Conservation (phyloP, 1,139 yeast species). For the Zygoascus meyerae region DNA sequence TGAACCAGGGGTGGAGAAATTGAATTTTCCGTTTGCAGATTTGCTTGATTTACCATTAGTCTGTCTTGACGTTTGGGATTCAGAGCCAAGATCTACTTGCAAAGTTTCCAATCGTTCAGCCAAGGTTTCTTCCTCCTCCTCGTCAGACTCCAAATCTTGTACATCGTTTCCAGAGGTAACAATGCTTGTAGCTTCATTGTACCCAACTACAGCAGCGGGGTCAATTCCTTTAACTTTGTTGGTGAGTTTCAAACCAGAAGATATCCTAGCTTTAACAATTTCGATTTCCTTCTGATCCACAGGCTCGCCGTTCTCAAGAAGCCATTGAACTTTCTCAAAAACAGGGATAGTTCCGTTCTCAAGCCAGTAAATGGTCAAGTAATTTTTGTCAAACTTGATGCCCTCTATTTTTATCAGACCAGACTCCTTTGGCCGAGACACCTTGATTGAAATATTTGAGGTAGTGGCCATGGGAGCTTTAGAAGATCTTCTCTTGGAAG, state of each 20-base stretch:
- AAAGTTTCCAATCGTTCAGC: constrained; percentile 40
- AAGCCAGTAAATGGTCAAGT: constrained; percentile 57
- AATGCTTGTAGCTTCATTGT: constrained; percentile 64
- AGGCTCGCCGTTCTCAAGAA: constrained; percentile 30
- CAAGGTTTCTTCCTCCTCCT: constrained; percentile 33
- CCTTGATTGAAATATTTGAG: constrained; percentile 21
- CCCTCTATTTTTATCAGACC: constrained; percentile 40
- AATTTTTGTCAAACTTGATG: constrained; percentile 38
- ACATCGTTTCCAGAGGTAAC: constrained; percentile 43
- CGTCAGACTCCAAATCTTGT: constrained; percentile 38
- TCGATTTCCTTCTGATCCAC: constrained; percentile 19
- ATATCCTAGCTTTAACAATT: constrained; percentile 19
- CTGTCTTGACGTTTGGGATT: constrained; percentile 13
- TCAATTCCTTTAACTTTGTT: constrained; percentile 50
- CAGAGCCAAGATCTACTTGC: constrained; percentile 26
- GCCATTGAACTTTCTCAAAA: constrained; percentile 59
- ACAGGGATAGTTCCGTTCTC: constrained; percentile 63
- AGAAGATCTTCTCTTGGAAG: constrained; percentile 10
- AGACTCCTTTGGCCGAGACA: constrained; percentile 28
- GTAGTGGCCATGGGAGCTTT: constrained; percentile 19
- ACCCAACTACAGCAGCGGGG: constrained; percentile 57
- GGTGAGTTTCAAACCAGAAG: constrained; percentile 14
- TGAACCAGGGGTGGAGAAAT: constrained; percentile 24
- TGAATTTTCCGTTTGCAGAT: constrained; percentile 5
- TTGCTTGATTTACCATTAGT: constrained; percentile 12